phyloP scores from a whole-genome alignment of 2,329 filamentous ascomycete species.

The Aspergillus clavatus region DNA sequence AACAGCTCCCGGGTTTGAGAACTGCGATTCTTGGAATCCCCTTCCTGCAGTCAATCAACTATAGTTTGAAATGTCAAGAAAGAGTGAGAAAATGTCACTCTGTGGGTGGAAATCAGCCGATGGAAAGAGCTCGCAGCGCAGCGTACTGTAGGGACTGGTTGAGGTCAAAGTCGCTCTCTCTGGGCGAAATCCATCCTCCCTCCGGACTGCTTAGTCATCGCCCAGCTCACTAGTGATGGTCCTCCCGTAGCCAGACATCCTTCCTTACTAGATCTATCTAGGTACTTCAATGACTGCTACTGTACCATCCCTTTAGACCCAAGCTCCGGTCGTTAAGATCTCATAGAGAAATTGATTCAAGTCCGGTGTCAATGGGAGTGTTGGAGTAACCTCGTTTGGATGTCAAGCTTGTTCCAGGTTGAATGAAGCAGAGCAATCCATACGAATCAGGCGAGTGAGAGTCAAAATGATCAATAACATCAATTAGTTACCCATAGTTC shows the following conservation, averaged over 20 bases:
- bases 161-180: constrained; percentile 33
- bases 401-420: too few relatives aligned
- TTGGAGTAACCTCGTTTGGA: too few relatives aligned
- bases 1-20: constrained; percentile 6
- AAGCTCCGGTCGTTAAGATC: too few relatives aligned
- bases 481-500: not conserved
- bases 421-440: too few relatives aligned
- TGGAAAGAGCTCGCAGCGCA: constrained; percentile 1
- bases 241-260: too few relatives aligned
- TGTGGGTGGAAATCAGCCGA: constrained; percentile 5
- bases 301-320: too few relatives aligned
- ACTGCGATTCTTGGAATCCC: constrained; percentile 7
- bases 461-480: not conserved
- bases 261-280: too few relatives aligned
- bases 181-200: constrained; percentile 35
- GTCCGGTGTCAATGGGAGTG: too few relatives aligned
- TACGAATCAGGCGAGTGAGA: not conserved
- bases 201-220: constrained; percentile 32
- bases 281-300: too few relatives aligned
- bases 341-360: too few relatives aligned
- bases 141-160: constrained; percentile 27
- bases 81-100: not conserved
- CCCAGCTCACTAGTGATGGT: constrained; percentile 6
- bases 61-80: not conserved
- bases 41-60: not conserved